These are phyloP conservation scores for Olyra latifolia DNA, from an alignment of 176 grass and related monocot species.

Conservation along the genomic window DNA sequence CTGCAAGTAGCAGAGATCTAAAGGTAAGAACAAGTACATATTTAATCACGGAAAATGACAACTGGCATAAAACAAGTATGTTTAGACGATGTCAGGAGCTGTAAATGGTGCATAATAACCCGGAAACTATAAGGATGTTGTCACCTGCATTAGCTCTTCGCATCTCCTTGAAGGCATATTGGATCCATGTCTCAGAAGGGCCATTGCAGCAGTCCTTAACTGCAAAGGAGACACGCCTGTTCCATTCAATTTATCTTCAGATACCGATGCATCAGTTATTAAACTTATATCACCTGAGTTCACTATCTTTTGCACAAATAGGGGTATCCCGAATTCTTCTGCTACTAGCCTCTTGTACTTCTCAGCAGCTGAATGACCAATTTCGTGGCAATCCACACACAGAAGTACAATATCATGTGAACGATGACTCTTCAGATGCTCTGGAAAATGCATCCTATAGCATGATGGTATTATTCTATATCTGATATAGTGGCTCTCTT, in stretches of 20 bases:
- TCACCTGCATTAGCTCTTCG: constrained; percentile 82
- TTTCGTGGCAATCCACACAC: constrained; percentile 93
- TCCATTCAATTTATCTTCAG: constrained; percentile 37
- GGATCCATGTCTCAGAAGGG: constrained; percentile 85
- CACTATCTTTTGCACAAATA: constrained; percentile 97
- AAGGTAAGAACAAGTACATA: constrained; percentile 15
- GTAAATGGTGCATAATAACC: constrained; percentile 16
- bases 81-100: constrained; percentile 9
- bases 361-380: constrained; percentile 82
- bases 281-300: constrained; percentile 65
- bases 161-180: constrained; percentile 78
- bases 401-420: constrained; percentile 99
- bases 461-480: constrained; percentile 99
- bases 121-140: constrained; percentile 27
- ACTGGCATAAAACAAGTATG: constrained; percentile 11
- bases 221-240: constrained; percentile 88
- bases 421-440: constrained; percentile 96
- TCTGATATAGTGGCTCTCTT: constrained; percentile 92
- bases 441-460: constrained; percentile 97
- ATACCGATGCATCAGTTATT: constrained; percentile 34
- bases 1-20: constrained; percentile 46
- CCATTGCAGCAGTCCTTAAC: constrained; percentile 92
- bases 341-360: constrained; percentile 83
- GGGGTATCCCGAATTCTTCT: constrained; percentile 79
- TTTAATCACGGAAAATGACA: neutral